Evolutionary conservation across 805 yeast species (phyloP), one percentile per base, ranked within the genome.

Genomic region (Candida succiphila): DNA sequence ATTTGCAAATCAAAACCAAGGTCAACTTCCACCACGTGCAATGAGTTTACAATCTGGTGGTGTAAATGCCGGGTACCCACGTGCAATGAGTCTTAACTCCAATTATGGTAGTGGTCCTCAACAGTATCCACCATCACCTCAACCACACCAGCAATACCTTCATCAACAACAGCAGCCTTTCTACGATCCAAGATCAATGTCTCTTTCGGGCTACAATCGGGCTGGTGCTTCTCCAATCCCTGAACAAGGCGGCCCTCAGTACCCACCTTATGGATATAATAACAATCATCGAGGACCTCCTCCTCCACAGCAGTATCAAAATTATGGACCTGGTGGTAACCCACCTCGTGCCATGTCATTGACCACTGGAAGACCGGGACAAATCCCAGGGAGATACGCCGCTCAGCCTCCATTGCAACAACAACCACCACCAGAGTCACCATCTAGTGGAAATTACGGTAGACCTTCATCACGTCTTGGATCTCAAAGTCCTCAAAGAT

Each of bases 91-190:
- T 5, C 34, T 49, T 44, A 33, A 33, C 25, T 38, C 47, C 52
- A 36, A 33, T 43, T n/a, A n/a, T n/a, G n/a, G n/a, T 42, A 7
- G 18, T 24, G 13, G 36, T 41, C 15, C 15, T 32, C 16, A 31
- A 31, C 32, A 29, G 27, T 15, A 14, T 27, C 29, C 20, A 27
- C 30, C 17, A 18, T 32, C 19, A n/a, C 36, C 28, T 17, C 29
- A 23, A 20, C 67, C 69, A 12, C 50, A n/a, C n/a, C n/a, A n/a
- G n/a, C n/a, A n/a, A n/a, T n/a, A n/a, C n/a, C n/a, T n/a, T n/a
- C 72, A 25, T 54, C 74, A 4, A 67, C 65, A 74, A 67, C 74
- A 2, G 13, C 20, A 19, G 30, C 24, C n/a, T n/a, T n/a, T n/a
- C n/a, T n/a, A n/a, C 15, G 24, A 14, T 6, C 30, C 32, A 5